phyloP scores from a whole-genome alignment of 257 asterid species.

The Salvia miltiorrhiza region DNA sequence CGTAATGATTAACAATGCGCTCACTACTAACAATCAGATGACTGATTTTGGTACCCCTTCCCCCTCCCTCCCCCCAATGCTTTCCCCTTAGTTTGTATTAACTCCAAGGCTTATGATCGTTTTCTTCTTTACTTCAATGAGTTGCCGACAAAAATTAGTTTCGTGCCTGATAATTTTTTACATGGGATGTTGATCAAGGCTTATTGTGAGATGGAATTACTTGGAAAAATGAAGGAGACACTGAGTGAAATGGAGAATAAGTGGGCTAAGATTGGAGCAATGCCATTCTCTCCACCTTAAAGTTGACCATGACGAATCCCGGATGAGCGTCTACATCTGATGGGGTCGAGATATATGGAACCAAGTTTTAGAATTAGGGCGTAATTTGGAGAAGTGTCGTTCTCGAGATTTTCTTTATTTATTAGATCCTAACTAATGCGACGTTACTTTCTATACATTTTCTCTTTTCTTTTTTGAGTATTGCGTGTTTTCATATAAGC shows the following conservation, averaged over 20 bases:
- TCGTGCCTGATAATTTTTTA: conserved; percentile 53
- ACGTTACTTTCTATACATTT: too few species aligned
- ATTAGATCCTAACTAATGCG: too few species aligned
- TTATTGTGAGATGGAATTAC: conserved; percentile 59
- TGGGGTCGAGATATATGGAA: too few species aligned
- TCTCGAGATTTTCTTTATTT: too few species aligned
- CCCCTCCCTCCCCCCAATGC: conserved; percentile 66
- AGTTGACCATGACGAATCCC: too few species aligned
- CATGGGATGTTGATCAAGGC: conserved; percentile 67
- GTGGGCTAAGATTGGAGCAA: conserved; percentile 37
- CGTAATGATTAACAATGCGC: conserved; percentile 73
- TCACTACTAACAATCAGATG: conserved; percentile 54
- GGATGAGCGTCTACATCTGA: too few species aligned
- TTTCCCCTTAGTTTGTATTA: conserved; percentile 46
- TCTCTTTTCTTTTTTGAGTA: too few species aligned
- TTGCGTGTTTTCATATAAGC: too few species aligned
- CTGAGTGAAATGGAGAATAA: conserved; percentile 57
- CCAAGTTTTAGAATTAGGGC: too few species aligned
- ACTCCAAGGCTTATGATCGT: conserved; percentile 40
- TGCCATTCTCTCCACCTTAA: too few species aligned
- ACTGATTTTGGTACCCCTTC: conserved; percentile 66
- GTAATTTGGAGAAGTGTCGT: too few species aligned
- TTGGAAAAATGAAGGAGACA: conserved; percentile 46
- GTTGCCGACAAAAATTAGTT: conserved; percentile 47
- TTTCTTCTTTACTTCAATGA: conserved; percentile 55